Conservation (phyloP, 176 grass and related monocot species). For the Tillandsia fasciculata region DNA sequence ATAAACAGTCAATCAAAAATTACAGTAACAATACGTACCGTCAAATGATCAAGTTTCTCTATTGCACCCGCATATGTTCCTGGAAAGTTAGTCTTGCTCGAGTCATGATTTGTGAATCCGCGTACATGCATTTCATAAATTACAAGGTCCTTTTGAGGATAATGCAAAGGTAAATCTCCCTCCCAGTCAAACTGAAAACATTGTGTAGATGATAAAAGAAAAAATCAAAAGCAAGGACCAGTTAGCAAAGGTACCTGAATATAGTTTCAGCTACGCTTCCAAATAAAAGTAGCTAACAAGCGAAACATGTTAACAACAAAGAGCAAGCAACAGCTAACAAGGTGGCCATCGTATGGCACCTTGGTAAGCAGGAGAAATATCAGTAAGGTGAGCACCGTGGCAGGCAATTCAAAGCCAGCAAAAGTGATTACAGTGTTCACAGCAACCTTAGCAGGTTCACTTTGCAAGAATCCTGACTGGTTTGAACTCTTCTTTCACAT, state of each 20-base stretch:
- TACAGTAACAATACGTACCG: conserved; percentile 36
- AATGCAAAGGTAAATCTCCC: conserved; percentile 54
- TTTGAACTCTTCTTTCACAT: no score
- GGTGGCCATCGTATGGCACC: no score
- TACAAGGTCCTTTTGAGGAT: conserved; percentile 60
- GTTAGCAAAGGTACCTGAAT: not conserved
- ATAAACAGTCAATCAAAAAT: no score
- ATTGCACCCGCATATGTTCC: conserved; percentile 71
- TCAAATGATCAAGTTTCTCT: conserved; percentile 78
- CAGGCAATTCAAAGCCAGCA: no score
- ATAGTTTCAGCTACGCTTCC: not conserved
- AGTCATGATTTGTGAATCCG: conserved; percentile 78
- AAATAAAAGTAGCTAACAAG: not conserved
- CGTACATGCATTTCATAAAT: conserved; percentile 96
- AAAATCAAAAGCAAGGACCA: not conserved
- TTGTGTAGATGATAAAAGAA: conserved; percentile 13
- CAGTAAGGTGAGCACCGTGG: no score
- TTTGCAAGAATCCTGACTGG: no score
- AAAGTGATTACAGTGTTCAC: no score
- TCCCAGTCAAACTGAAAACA: conserved; percentile 87
- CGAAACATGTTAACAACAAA: no score
- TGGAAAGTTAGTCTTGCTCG: conserved; percentile 54
- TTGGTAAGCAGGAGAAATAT: no score
- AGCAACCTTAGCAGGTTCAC: no score
- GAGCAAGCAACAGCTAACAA: no score